Base-by-base conservation (phyloP, 2,329 filamentous ascomycete genomes). In the Verticillium longisporum region DNA sequence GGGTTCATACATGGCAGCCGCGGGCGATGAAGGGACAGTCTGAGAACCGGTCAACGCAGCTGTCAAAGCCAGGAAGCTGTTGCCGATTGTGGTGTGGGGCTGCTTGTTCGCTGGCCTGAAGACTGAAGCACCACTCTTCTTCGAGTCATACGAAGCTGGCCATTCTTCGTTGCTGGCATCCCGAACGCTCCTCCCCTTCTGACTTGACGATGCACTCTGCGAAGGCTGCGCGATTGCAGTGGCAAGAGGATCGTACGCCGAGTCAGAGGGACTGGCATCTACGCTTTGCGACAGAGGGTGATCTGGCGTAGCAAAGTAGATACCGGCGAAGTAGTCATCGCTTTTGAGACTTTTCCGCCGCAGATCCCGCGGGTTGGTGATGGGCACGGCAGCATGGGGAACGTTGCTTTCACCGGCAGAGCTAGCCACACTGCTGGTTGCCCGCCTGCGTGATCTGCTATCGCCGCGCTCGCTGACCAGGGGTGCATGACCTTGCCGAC, bases 261-360 rank as follows among this genome's bases (percentile, higher is more conserved):
- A 74, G 14, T 77, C 73, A 56, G 88, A 84, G 1, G 89, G 90
- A 68, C 87, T 90, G 18, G 84, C 89, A 38, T 85, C 87, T 57
- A 90, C 83, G 70, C 89, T 93, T 66, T 91, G 88, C 18, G 90
- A 86, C 53, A 94, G 75, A 21, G 90, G 90, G 71, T 94, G 90
- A 59, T 74, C 59, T 10, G 45, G n/a, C 4, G 45, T 21, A 18
- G 6, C n/a, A 26, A 13, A 11, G 18, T n/a, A 53, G 82, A 80
- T 66, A 80, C 76, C 66, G 68, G 53, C 18, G 63, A 86, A 84
- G 66, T 83, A 83, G 74, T 85, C 73, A 74, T 86, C 75, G 68
- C 81, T 65, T 69, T 84, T 72, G 66, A 87, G 66, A 72, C 82
- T 78, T 75, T 78, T 71, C 75, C 88, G 73, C 72, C 83, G 70